phyloP scores from a whole-genome alignment of 768 basidiomycete genomes.

The Kwoniella shandongensis region DNA sequence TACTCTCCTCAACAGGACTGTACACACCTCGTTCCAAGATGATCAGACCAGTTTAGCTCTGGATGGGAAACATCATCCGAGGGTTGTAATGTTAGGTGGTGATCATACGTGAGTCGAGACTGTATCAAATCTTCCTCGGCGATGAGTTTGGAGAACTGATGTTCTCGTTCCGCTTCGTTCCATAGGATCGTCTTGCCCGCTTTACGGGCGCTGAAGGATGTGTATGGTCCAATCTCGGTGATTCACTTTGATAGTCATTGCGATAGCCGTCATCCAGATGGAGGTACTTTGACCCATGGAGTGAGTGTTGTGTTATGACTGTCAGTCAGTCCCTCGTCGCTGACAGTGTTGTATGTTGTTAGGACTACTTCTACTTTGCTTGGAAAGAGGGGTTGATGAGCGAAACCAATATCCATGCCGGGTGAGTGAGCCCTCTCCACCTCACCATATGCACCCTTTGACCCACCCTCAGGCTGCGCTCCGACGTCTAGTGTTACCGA shows the following conservation, averaged over 20 bases:
- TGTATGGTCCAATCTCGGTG: constrained; percentile 64
- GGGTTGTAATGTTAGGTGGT: constrained; percentile 76
- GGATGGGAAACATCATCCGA: constrained; percentile 67
- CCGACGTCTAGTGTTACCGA: no score
- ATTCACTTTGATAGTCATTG: constrained; percentile 82
- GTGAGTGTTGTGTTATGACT: background rate
- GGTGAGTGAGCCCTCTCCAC: no score
- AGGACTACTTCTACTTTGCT: constrained; percentile 17
- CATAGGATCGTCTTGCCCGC: constrained; percentile 71
- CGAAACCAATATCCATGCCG: constrained; percentile 16
- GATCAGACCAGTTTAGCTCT: constrained; percentile 14
- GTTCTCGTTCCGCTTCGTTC: no score
- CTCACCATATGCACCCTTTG: no score
- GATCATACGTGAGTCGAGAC: constrained; percentile 63
- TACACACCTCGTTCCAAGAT: constrained; percentile 34
- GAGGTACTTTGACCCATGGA: constrained; percentile 5
- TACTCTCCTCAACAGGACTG: constrained; percentile 64
- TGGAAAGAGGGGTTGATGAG: constrained; percentile 16
- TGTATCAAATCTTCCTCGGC: no score
- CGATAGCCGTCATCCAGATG: constrained; percentile 56
- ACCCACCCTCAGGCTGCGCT: no score
- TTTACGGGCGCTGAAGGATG: constrained; percentile 66
- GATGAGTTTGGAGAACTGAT: no score
- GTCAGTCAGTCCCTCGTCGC: no score
- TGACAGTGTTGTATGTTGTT: no score